Percentiles rank a stretch among this genome's conserved stretches.
These are phyloP conservation scores for Cercospora nicotianae DNA, from an alignment of 2,329 filamentous ascomycete genomes.

Conservation along the genomic window DNA sequence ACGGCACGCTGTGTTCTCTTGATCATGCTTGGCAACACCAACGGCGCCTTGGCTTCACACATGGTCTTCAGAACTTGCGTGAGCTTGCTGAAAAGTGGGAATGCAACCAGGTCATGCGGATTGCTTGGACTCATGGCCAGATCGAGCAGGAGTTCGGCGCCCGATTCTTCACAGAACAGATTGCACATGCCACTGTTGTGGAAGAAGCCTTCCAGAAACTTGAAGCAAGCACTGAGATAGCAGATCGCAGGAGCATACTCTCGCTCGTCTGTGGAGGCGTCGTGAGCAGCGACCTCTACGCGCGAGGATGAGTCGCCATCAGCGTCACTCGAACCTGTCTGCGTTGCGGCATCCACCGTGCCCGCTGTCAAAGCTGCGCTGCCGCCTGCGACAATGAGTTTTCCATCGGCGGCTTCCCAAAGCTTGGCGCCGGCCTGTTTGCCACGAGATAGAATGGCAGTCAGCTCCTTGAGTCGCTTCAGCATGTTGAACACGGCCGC, in stretches of 20 bases:
- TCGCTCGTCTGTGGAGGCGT: conserved; percentile 44
- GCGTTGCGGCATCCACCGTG: conserved; percentile 2
- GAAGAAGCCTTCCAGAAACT: conserved; percentile 76
- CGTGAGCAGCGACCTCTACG: conserved; percentile 6
- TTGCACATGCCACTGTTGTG: conserved; percentile 70
- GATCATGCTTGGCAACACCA: conserved; percentile 79
- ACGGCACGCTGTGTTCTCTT: conserved; percentile 70
- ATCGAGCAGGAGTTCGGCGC: conserved; percentile 80
- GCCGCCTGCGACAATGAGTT: conserved; percentile 50
- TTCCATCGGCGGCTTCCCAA: conserved; percentile 49
- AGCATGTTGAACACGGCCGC: conserved; percentile 89
- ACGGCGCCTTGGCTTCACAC: conserved; percentile 75
- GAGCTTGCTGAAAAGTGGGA: conserved; percentile 67
- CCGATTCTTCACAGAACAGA: conserved; percentile 74
- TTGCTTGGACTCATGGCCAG: conserved; percentile 80
- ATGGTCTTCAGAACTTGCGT: conserved; percentile 73
- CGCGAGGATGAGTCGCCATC: background rate
- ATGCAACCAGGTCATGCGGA: conserved; percentile 69
- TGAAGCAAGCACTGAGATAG: conserved; percentile 73
- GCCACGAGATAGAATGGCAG: conserved; percentile 66
- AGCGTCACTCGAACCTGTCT: background rate
- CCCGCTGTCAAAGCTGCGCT: conserved; percentile 21
- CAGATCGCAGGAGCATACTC: conserved; percentile 32
- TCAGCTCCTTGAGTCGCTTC: conserved; percentile 73
- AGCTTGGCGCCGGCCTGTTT: conserved; percentile 78